Base-by-base conservation (phyloP, 2,329 filamentous ascomycete genomes). In the Aureobasidium sp. region DNA sequence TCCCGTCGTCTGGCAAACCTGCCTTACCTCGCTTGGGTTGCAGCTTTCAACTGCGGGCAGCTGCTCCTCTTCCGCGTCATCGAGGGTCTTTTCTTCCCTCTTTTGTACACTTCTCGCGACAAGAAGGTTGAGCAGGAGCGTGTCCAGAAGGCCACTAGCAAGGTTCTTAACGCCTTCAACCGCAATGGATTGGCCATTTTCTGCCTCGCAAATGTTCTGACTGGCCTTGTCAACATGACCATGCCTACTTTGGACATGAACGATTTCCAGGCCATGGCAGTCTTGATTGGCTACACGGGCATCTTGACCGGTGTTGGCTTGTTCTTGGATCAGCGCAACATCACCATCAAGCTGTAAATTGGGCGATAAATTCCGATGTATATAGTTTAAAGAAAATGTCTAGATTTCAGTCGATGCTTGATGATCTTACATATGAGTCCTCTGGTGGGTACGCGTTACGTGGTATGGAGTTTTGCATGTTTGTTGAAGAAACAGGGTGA, bases 1-100 rank as follows among this genome's bases (percentile, higher is more conserved):
- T 97, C 94, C 6, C 87, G 94, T 22, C 87, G 94, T 0, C 79
- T 97, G 62, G 94, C 93, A 9, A 99, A 99, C 70, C 81, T 97
- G 65, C 91, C 94, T 0, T 99, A 99, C 72, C 83, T 97, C 47
- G 79, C 96, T 48, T 97, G 93, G 91, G 88, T 96, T 8, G 83
- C 87, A n/a, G 87, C 90, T 2, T 97, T 94, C 79, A 99, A 97
- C 77, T 87, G 84, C 64, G 80, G 82, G n/a, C 91, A 96, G 72
- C 79, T 99, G 11, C 78, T 90, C 8, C 80, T 87, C 1, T 96
- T 93, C 73, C 91, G 87, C 69, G 72, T 87, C 15, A 82, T 94
- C 27, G 93, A 99, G 73, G 86, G 83, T 3, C 29, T 89, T 2
- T 86, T 92, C 73, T 96, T 96, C 73, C 89, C 90, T 0, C 78